These are phyloP conservation scores for Penicillium sp. DNA, from an alignment of 2,329 filamentous ascomycete genomes.

Conservation along the genomic window DNA sequence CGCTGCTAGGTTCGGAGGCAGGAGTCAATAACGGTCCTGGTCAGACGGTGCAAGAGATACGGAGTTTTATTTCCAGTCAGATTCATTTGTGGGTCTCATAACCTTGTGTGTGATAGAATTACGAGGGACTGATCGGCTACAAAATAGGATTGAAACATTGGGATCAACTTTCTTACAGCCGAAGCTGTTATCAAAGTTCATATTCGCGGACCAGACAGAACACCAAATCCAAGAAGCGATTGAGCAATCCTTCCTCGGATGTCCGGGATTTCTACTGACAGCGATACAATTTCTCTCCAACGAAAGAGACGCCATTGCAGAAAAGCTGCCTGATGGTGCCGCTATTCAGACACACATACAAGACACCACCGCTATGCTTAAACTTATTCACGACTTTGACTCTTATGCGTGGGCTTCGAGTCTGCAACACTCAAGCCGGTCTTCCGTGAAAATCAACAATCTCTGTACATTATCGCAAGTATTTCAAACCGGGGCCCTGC, in stretches of 20 bases:
- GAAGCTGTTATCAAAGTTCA: slow-evolving; percentile 27
- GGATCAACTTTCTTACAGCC: slow-evolving; percentile 36
- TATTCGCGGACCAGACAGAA: slow-evolving; percentile 14
- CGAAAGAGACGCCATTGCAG: slow-evolving; percentile 27
- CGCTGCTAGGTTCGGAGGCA: slow-evolving; percentile 4
- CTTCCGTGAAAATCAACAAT: slow-evolving; percentile 15
- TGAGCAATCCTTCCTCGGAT: slow-evolving; percentile 39
- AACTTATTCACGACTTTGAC: slow-evolving; percentile 27
- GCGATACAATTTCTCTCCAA: slow-evolving; percentile 30
- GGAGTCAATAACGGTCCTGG: slow-evolving; percentile 24
- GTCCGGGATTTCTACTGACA: slow-evolving; percentile 34
- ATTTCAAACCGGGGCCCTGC: slow-evolving; percentile 31
- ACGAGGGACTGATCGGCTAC: neutral
- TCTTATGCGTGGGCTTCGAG: slow-evolving; percentile 27
- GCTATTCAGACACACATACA: slow-evolving; percentile 9
- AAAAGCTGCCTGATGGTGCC: neutral
- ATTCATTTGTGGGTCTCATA: slow-evolving; percentile 29
- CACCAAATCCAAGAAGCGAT: slow-evolving; percentile 26
- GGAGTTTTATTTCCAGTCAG: slow-evolving; percentile 32
- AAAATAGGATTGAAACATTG: slow-evolving; percentile 34
- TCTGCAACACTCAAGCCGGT: slow-evolving; percentile 15
- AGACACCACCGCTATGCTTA: slow-evolving; percentile 17
- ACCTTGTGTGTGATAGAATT: neutral
- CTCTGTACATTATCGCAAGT: slow-evolving; percentile 29
- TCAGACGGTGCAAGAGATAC: slow-evolving; percentile 28